Conservation (phyloP, 495 filamentous ascomycete genomes). For the Penicillium cataractarum region DNA sequence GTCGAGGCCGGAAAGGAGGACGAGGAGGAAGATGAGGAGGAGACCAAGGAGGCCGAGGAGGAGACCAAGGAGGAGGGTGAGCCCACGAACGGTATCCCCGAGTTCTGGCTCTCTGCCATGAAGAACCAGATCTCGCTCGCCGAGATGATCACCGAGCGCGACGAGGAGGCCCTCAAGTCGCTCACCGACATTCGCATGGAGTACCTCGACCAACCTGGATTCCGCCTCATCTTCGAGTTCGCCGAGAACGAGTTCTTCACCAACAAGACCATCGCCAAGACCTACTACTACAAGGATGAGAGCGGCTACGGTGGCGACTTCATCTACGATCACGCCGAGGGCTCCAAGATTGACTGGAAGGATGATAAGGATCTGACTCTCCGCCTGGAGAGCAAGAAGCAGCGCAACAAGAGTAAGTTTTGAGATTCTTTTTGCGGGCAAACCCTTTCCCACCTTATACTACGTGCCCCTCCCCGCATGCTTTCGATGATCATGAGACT, state of each 20-base stretch:
- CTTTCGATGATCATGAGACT: constrained; percentile 17
- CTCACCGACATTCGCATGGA: constrained; percentile 98
- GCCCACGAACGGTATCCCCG: constrained; percentile 78
- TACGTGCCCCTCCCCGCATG: neutral
- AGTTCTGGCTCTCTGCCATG: constrained; percentile 99
- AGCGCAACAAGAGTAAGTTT: constrained; percentile 95
- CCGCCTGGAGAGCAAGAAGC: constrained; percentile 96
- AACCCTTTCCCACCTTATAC: neutral
- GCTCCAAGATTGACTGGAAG: constrained; percentile 98
- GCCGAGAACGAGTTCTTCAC: constrained; percentile 92
- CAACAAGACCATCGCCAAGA: constrained; percentile 97
- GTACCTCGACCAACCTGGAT: constrained; percentile 97
- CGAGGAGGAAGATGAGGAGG: constrained; percentile 66
- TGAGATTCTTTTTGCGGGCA: neutral
- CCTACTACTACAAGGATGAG: constrained; percentile 99
- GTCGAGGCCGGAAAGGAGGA: constrained; percentile 84
- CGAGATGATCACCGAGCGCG: constrained; percentile 96
- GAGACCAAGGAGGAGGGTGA: constrained; percentile 53
- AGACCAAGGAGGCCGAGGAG: constrained; percentile 49
- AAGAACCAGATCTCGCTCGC: constrained; percentile 97
- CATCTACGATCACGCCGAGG: constrained; percentile 99
- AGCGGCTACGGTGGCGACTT: constrained; percentile 98
- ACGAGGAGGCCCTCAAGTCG: constrained; percentile 88
- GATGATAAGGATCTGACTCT: constrained; percentile 89
- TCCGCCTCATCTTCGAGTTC: constrained; percentile 97